phyloP scores from a whole-genome alignment of 2,329 filamentous ascomycete genomes.

The Hirsutella minnesotensis region DNA sequence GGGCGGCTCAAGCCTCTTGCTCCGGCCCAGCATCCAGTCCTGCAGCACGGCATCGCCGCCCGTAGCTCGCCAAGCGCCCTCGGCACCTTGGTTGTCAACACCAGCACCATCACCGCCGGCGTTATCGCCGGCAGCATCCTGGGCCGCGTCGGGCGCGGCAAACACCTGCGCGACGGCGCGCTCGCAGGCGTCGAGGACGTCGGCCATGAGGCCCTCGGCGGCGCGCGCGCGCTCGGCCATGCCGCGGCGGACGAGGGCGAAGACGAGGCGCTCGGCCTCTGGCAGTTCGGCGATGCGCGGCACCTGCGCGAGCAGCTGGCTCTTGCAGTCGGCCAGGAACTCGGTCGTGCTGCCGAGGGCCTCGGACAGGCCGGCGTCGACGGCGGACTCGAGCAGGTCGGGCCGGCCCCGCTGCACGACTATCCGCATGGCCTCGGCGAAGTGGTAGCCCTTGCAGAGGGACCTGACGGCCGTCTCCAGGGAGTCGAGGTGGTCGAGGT shows the following conservation, averaged over 20 bases:
- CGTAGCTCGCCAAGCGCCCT: slow-evolving; percentile 21
- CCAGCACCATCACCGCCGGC: slow-evolving; percentile 8
- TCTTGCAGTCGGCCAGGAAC: slow-evolving; percentile 84
- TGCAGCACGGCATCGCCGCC: slow-evolving; percentile 41
- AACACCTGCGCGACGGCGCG: slow-evolving; percentile 63
- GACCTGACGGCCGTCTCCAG: slow-evolving; percentile 58
- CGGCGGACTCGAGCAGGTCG: slow-evolving; percentile 51
- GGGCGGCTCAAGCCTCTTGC: slow-evolving; percentile 34
- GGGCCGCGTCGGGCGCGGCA: slow-evolving; percentile 10
- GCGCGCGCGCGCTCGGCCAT: slow-evolving; percentile 83
- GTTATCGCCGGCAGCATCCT: neutral
- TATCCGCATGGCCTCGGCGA: slow-evolving; percentile 78
- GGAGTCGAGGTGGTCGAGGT: slow-evolving; percentile 70
- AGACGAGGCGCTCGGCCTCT: slow-evolving; percentile 64
- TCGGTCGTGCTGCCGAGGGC: slow-evolving; percentile 75
- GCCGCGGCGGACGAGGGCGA: slow-evolving; percentile 62
- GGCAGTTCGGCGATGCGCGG: slow-evolving; percentile 74
- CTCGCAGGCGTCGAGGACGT: slow-evolving; percentile 60
- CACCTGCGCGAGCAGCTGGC: slow-evolving; percentile 72
- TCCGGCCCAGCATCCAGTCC: slow-evolving; percentile 35
- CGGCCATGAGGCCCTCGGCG: slow-evolving; percentile 60
- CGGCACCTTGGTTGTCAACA: slow-evolving; percentile 7
- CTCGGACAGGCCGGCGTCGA: slow-evolving; percentile 73
- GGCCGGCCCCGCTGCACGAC: slow-evolving; percentile 48
- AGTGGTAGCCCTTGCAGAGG: slow-evolving; percentile 78